Base-by-base conservation (phyloP, 1,139 yeast species). In the Kodamaea fungicola region DNA sequence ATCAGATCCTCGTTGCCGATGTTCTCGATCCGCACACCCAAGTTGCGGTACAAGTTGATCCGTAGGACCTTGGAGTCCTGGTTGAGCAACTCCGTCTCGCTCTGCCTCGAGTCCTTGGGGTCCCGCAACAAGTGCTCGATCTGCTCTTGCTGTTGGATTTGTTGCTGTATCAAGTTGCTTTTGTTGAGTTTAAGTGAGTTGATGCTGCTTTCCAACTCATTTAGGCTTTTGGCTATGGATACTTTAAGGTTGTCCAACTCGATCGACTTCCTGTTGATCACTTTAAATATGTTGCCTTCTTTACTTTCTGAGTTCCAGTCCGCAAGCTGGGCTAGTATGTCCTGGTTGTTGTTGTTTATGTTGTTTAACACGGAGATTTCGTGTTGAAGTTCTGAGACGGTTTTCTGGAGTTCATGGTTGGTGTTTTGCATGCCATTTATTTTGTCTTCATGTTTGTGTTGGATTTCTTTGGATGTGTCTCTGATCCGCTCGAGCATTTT, bases 191-290 rank as follows among this genome's bases (percentile, higher is more conserved):
- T 71, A 41, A 71, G 61, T 6, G 72, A 59, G 42, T 76, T 76
- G 28, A 76, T 64, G 25, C 71, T 60, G 46, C 76, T 67, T 41
- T 79, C 83, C 39, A 80, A 60, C 34, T 76, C 80, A 38, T 78
- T 77, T 42, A 80, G 63, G 27, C 68, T 69, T 48, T 78, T 78
- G 3, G 83, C 85, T 8, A 79, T 59, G 7, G 72, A 49, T 37
- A 80, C 73, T 42, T 78, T 76, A 32, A 68, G 64, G 30, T 70
- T 64, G 47, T 78, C 84, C 32, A 78, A 42, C 46, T 61, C 58
- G 35, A 51, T 43, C 41, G 67, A 50, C 45, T 63, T 52, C 45
- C 50, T 39, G 48, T 55, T 49, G 47, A 62, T 43, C 35, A 62
- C 42, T 46, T 56, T 37, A 52, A 62, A 59, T 7, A 61, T 49